Conservation (phyloP, 306 rosid genomes). For the Castanea sativa region DNA sequence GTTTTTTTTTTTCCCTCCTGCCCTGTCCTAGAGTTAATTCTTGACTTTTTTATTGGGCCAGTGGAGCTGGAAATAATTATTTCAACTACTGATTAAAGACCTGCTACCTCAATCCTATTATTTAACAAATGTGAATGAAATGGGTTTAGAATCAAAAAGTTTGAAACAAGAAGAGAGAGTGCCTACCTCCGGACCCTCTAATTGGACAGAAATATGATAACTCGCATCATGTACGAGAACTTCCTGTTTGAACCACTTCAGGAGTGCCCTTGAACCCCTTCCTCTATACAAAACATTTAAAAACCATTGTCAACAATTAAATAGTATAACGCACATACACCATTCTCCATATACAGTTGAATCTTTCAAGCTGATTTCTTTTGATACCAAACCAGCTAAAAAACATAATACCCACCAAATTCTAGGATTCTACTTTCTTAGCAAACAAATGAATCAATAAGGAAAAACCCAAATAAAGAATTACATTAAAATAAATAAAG, state of each 20-base stretch:
- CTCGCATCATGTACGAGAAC: conserved; percentile 77
- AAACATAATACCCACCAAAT: too few species aligned
- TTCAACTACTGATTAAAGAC: neutral
- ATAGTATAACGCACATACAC: neutral
- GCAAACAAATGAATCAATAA: too few species aligned
- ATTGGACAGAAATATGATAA: conserved; percentile 62
- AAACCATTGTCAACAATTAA: neutral
- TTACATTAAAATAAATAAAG: too few species aligned
- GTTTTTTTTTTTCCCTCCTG: too few species aligned
- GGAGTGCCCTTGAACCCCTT: conserved; percentile 73
- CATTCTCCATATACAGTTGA: neutral
- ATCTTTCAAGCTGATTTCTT: too few species aligned
- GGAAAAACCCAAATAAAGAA: too few species aligned
- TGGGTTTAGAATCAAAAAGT: neutral
- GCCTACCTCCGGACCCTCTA: conserved; percentile 84
- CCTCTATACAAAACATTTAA: conserved; percentile 47
- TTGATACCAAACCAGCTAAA: too few species aligned
- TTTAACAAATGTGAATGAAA: neutral
- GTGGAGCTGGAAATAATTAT: neutral
- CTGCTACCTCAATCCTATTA: neutral
- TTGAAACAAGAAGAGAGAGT: neutral
- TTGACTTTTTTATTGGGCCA: neutral
- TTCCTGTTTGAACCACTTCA: conserved; percentile 64
- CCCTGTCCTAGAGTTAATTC: neutral
- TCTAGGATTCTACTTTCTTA: too few species aligned